Base-by-base conservation (phyloP, 169 alveolate species). In the Eimeria acervulina region DNA sequence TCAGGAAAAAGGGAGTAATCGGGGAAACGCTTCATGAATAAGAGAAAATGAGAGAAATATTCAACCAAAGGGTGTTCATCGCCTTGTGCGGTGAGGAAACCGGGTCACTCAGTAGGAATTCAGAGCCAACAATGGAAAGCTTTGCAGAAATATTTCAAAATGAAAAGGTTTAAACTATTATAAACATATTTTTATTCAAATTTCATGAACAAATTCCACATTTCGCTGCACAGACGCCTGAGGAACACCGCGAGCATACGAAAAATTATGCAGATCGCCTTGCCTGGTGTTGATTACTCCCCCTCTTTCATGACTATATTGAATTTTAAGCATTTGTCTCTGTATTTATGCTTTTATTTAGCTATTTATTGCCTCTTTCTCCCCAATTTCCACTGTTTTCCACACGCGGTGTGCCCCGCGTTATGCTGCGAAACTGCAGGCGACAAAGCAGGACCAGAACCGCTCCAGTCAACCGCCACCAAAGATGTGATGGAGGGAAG, bases 41-140 rank as follows among this genome's bases (percentile, higher is more conserved):
- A 8, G 66, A 31, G 68, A 78, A 78, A 78, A 78, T 78, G 89
- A 23, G 36, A 23, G 89, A 78, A 78, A 78, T 63, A 6, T 78
- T 78, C 89, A 8, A 40, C 12, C 89, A 78, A 42, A 51, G 89
- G 44, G 66, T 78, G 23, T 78, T 78, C 63, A 15, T 78, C n/a
- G 89, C 63, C 31, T 40, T 78, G 68, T 36, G 89, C 89, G 89
- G 89, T 78, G 38, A 78, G 89, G n/a, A n/a, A n/a, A n/a, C n/a
- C n/a, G n/a, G n/a, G n/a, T n/a, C n/a, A n/a, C n/a, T n/a, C n/a
- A n/a, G n/a, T n/a, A n/a, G n/a, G n/a, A n/a, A n/a, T n/a, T n/a
- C n/a, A n/a, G n/a, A n/a, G n/a, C n/a, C n/a, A 26, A 42, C 7
- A n/a, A 72, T 19, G 44, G 5, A 72, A 72, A 13, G 44, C 5